Evolutionary conservation across 1,139 yeast genomes (phyloP), one percentile per base, ranked within the genome.

Genomic region (Ogataea hybrid): DNA sequence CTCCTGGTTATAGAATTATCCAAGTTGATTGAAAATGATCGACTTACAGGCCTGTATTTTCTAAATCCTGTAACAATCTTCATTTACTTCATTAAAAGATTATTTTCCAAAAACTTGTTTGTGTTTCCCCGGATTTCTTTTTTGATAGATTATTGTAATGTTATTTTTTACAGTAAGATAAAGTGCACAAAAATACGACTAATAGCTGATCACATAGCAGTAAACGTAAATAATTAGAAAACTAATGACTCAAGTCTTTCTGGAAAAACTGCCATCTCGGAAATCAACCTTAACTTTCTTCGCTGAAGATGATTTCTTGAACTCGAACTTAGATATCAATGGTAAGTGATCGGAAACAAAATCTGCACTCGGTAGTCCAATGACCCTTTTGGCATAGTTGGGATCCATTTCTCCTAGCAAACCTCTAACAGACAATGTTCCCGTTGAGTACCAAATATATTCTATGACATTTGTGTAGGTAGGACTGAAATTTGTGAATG

Each of bases 311-410:
- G 57, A 54, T 61, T 79, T 84, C 62, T 81, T 81, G 58, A 88
- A 75, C 55, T 81, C 86, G 56, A 89, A 83, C 62, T 81, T 80
- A 22, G 92, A 72, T 44, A 89, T 76, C 51, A 90, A 70, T 14
- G 97, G 92, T 56, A 90, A 79, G 65, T 92, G 97, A 64, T 92
- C 98, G 35, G 96, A 86, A 27, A 97, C 97, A 68, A 85, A 84
- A 61, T 89, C 86, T 15, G 90, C 89, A 61, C 88, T 88, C 17
- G 99, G 99, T 64, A 92, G 81, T 8, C 97, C 99, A 59, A 92
- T 84, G 51, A 82, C 80, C 52, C 82, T 81, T 46, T 77, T 71
- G 33, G 84, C 73, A 62, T 92, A 92, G 6, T 82, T 84, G 41
- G 75, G 75, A 61, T 90, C 97, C 34, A 90, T 79, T 54, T 80